phyloP scores from a whole-genome alignment of 495 filamentous ascomycete genomes.

The Aspergillus avenaceus region DNA sequence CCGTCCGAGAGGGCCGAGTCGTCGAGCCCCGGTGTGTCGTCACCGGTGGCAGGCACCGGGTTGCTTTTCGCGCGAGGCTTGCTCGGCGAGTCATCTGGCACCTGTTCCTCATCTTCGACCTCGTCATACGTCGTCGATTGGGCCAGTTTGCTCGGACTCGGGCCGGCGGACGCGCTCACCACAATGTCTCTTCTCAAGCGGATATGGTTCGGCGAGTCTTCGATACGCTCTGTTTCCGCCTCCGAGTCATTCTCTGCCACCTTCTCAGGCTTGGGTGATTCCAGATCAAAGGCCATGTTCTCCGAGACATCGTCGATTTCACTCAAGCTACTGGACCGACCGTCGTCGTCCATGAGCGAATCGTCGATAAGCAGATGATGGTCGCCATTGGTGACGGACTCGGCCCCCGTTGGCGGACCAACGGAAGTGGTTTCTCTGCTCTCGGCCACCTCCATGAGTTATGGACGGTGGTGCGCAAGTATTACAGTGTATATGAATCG shows the following conservation, averaged over 20 bases:
- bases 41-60: slow-evolving; percentile 17
- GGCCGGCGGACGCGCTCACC: slow-evolving; percentile 47
- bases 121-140: slow-evolving; percentile 47
- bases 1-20: slow-evolving; percentile 29
- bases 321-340: slow-evolving; percentile 74
- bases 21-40: slow-evolving; percentile 27
- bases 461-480: slow-evolving; percentile 20
- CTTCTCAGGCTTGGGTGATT: slow-evolving; percentile 39
- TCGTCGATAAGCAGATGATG: slow-evolving; percentile 36
- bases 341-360: slow-evolving; percentile 40
- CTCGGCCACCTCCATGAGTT: slow-evolving; percentile 42
- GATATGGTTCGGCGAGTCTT: slow-evolving; percentile 80
- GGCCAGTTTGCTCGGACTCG: slow-evolving; percentile 64
- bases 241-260: slow-evolving; percentile 79
- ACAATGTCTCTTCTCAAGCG: slow-evolving; percentile 58
- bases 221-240: slow-evolving; percentile 93
- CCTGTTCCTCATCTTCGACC: slow-evolving; percentile 35
- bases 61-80: slow-evolving; percentile 36
- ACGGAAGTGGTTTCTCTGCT: slow-evolving; percentile 36
- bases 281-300: slow-evolving; percentile 55
- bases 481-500: not conserved
- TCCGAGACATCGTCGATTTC: slow-evolving; percentile 79
- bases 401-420: slow-evolving; percentile 29
- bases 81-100: slow-evolving; percentile 38
- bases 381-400: slow-evolving; percentile 36